Evolutionary conservation across 305 asterid genomes (phyloP).

Genomic region (Stenogyne calaminthoides): DNA sequence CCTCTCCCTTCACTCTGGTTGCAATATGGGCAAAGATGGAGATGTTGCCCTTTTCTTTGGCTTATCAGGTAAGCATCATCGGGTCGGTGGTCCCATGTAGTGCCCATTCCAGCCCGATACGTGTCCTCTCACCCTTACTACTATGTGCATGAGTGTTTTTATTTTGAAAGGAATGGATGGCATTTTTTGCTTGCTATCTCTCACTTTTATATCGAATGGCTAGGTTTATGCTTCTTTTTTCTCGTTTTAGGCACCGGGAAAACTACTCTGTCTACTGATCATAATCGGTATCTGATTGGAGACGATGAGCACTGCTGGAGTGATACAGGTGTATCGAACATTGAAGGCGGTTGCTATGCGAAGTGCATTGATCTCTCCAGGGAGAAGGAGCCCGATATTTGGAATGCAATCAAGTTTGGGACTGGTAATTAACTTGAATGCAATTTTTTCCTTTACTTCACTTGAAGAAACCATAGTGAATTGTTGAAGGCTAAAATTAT

Average conservation of each 20-base stretch:
- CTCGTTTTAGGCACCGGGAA: constrained; percentile 80
- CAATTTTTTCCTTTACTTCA: too few species aligned
- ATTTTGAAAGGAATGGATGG: not conserved
- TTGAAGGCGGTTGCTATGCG: constrained; percentile 99
- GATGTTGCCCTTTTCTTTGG: constrained; percentile 99
- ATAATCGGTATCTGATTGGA: constrained; percentile 88
- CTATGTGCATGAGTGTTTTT: constrained; percentile 24
- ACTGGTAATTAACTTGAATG: constrained; percentile 56
- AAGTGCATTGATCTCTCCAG: constrained; percentile 89
- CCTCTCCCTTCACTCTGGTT: constrained; percentile 96
- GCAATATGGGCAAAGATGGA: constrained; percentile 98
- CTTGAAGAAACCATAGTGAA: not conserved
- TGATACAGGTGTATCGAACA: constrained; percentile 85
- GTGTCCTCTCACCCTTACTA: constrained; percentile 28
- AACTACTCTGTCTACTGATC: constrained; percentile 95
- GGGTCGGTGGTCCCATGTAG: constrained; percentile 35
- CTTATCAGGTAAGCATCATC: constrained; percentile 75
- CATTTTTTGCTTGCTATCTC: constrained; percentile 13
- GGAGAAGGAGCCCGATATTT: constrained; percentile 98
- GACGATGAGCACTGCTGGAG: constrained; percentile 99
- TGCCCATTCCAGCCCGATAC: constrained; percentile 37
- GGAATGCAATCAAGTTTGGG: constrained; percentile 98
- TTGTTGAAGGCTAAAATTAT: not conserved
- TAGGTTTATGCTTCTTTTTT: not conserved
- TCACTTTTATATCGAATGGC: constrained; percentile 1